phyloP scores from a whole-genome alignment of 305 asterid genomes.

The Striga hermonthica region DNA sequence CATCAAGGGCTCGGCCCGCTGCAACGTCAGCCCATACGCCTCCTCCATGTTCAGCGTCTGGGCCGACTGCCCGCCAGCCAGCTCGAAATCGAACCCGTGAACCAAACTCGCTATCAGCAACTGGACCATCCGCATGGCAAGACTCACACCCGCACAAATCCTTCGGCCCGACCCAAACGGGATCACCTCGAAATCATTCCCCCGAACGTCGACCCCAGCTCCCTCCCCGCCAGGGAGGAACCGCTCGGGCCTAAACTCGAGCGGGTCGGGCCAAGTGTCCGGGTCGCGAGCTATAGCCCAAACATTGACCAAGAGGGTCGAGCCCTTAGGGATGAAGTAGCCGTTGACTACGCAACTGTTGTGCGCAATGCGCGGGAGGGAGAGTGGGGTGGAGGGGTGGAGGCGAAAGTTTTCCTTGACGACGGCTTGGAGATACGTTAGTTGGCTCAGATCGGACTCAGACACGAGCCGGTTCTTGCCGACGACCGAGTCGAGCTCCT shows the following conservation, averaged over 20 bases:
- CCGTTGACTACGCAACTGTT: slow-evolving; percentile 63
- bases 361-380: slow-evolving; percentile 61
- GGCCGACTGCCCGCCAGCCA: slow-evolving; percentile 40
- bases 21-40: slow-evolving; percentile 63
- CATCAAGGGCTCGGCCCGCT: slow-evolving; percentile 52
- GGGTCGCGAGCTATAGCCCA: slow-evolving; percentile 87
- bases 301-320: slow-evolving; percentile 60
- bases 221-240: slow-evolving; percentile 57
- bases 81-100: slow-evolving; percentile 60
- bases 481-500: slow-evolving; percentile 53
- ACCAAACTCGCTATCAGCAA: slow-evolving; percentile 55
- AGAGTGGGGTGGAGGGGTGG: slow-evolving; percentile 81
- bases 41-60: slow-evolving; percentile 64
- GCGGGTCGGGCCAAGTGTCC: slow-evolving; percentile 51
- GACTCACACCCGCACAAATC: slow-evolving; percentile 63
- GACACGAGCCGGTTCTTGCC: slow-evolving; percentile 46
- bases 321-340: slow-evolving; percentile 60
- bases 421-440: slow-evolving; percentile 55
- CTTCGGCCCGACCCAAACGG: slow-evolving; percentile 85
- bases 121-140: slow-evolving; percentile 69
- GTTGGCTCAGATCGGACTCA: slow-evolving; percentile 50
- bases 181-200: slow-evolving; percentile 64
- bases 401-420: slow-evolving; percentile 69
- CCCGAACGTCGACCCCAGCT: slow-evolving; percentile 51
- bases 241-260: slow-evolving; percentile 52